A percentile compares a stretch with the other conserved stretches of the same genome.
phyloP scores from a whole-genome alignment of 495 filamentous ascomycete species.

The Penicillium paradoxum region DNA sequence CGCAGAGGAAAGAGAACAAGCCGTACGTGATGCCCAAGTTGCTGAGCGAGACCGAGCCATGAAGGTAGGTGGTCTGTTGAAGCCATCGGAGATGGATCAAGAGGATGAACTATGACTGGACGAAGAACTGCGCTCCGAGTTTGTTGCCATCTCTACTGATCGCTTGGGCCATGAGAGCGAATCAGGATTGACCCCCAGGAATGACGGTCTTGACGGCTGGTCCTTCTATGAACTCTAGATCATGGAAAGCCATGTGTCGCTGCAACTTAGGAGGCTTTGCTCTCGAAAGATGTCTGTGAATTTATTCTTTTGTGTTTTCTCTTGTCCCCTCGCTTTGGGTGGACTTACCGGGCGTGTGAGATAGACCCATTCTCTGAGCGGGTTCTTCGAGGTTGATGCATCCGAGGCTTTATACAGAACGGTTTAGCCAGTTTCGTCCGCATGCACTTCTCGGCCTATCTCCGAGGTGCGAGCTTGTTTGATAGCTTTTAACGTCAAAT shows the following conservation, averaged over 20 bases:
- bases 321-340: neutral
- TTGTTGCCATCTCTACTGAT: conserved; percentile 15
- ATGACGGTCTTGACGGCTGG: conserved; percentile 39
- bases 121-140: conserved; percentile 60
- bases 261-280: neutral
- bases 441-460: neutral
- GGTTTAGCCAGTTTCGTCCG: neutral
- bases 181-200: conserved; percentile 2
- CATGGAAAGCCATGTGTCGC: conserved; percentile 3
- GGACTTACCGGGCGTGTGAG: neutral
- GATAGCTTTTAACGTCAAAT: neutral
- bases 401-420: conserved; percentile 1
- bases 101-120: conserved; percentile 92
- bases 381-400: neutral
- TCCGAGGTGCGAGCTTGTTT: neutral
- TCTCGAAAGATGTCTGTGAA: conserved; percentile 1
- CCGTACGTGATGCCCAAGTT: conserved; percentile 67
- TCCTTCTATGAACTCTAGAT: conserved; percentile 36
- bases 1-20: conserved; percentile 87
- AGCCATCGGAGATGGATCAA: conserved; percentile 84
- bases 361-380: conserved; percentile 6
- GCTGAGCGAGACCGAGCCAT: conserved; percentile 83
- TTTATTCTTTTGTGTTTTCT: conserved; percentile 2
- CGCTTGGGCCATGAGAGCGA: conserved; percentile 5
- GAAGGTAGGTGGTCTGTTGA: conserved; percentile 86